phyloP scores from a whole-genome alignment of 2,329 filamentous ascomycete genomes.

The Alternaria sp. region DNA sequence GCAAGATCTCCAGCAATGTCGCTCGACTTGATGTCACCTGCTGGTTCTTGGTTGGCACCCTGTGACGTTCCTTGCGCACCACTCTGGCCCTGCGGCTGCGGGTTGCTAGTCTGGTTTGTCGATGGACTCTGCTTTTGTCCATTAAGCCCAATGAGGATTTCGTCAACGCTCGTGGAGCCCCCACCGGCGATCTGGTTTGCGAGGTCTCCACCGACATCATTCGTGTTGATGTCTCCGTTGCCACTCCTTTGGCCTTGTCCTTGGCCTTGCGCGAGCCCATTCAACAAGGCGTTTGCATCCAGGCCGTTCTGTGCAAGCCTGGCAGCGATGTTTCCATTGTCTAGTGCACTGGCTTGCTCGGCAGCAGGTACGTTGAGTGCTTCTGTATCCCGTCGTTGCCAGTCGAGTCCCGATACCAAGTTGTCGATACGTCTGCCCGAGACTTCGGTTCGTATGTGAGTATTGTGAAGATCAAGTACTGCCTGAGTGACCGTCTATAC shows the following conservation, averaged over 20 bases:
- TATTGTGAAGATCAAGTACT: slow-evolving; percentile 32
- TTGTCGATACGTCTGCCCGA: slow-evolving; percentile 34
- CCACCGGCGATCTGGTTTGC: slow-evolving; percentile 29
- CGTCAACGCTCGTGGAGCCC: slow-evolving; percentile 13
- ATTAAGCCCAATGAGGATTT: slow-evolving; percentile 16
- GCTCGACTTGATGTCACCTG: slow-evolving; percentile 8
- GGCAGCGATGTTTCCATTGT: slow-evolving; percentile 15
- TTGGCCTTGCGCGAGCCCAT: slow-evolving; percentile 20
- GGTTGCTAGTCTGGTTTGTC: slow-evolving; percentile 12
- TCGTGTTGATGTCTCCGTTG: slow-evolving; percentile 9
- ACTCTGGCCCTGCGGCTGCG: slow-evolving; percentile 12
- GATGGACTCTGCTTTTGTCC: slow-evolving; percentile 15
- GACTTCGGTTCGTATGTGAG: slow-evolving; percentile 26
- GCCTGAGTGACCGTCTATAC: slow-evolving; percentile 33
- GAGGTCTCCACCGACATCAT: slow-evolving; percentile 18
- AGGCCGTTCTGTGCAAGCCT: slow-evolving; percentile 24
- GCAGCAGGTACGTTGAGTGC: slow-evolving; percentile 15
- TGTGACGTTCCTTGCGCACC: neutral
- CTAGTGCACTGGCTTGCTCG: slow-evolving; percentile 13
- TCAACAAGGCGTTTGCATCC: slow-evolving; percentile 27
- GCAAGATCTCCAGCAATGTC: slow-evolving; percentile 3
- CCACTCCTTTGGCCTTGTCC: slow-evolving; percentile 9
- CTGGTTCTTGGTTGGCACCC: neutral
- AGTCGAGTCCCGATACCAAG: slow-evolving; percentile 30
- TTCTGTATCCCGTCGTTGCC: slow-evolving; percentile 17